phyloP scores from a whole-genome alignment of 2,329 filamentous ascomycete species.

The Fonsecaea pedrosoi region DNA sequence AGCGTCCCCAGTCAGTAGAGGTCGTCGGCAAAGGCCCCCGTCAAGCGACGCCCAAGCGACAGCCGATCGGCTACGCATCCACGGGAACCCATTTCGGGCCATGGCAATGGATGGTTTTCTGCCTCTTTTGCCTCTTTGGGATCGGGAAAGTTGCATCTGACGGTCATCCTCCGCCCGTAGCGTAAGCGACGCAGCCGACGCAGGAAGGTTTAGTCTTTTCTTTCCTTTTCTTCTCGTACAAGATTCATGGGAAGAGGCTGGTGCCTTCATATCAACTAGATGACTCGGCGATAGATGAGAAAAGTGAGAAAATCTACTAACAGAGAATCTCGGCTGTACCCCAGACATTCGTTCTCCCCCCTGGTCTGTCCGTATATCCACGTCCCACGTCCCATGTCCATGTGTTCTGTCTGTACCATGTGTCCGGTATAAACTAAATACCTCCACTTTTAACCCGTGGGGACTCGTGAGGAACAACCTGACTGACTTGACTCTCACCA shows the following conservation, averaged over 20 bases:
- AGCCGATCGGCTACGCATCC: slow-evolving; percentile 1
- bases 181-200: slow-evolving; percentile 15
- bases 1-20: too few species aligned
- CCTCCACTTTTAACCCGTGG: slow-evolving; percentile 4
- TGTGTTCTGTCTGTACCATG: neutral
- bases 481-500: too few species aligned
- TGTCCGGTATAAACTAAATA: neutral
- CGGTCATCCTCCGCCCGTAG: slow-evolving; percentile 5
- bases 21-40: neutral
- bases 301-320: neutral
- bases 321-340: slow-evolving; percentile 7
- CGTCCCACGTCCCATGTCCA: neutral
- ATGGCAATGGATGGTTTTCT: too few species aligned
- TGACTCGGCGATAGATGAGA: too few species aligned
- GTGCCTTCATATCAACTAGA: too few species aligned
- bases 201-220: slow-evolving; percentile 11
- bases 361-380: too few species aligned
- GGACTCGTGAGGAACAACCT: neutral
- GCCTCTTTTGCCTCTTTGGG: neutral
- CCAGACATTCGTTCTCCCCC: neutral
- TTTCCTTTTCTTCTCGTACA: neutral
- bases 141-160: neutral
- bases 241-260: neutral
- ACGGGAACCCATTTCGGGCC: neutral
- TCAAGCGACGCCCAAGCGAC: neutral